phyloP scores from a whole-genome alignment of 2,329 filamentous ascomycete genomes.

The Botrytis galanthina region DNA sequence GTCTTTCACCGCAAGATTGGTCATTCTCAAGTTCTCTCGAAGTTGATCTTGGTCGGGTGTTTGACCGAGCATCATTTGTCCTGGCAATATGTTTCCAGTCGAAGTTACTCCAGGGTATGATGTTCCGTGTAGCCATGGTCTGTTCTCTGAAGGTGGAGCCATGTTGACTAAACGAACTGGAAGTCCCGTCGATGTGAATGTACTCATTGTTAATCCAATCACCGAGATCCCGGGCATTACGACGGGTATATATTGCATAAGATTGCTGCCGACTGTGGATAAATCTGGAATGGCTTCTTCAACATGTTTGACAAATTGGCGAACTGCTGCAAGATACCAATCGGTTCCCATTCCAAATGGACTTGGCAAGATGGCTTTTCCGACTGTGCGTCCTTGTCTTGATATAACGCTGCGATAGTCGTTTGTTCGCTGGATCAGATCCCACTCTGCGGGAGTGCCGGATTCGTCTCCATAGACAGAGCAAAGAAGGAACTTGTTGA shows the following conservation, averaged over 20 bases:
- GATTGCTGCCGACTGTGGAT: not conserved
- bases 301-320: not conserved
- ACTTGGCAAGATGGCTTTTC: not conserved
- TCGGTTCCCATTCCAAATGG: constrained; percentile 4
- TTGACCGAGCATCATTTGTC: not conserved
- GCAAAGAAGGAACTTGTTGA: not conserved
- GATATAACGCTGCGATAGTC: not conserved
- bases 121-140: not conserved
- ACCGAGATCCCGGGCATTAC: not conserved
- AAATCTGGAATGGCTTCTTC: not conserved
- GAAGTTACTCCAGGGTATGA: not conserved
- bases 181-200: not conserved
- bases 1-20: not conserved
- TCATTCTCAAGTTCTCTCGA: not conserved
- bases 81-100: not conserved
- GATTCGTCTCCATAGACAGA: not conserved
- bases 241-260: not conserved
- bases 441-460: not conserved
- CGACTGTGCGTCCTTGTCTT: not conserved
- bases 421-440: not conserved
- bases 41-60: not conserved
- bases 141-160: not conserved
- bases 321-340: not conserved
- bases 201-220: not conserved
- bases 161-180: not conserved